A percentile compares a stretch with the other conserved stretches of the same genome.
Evolutionary conservation across 2,329 filamentous ascomycete species (phyloP).

Genomic region (Epicoccum sorghinum): DNA sequence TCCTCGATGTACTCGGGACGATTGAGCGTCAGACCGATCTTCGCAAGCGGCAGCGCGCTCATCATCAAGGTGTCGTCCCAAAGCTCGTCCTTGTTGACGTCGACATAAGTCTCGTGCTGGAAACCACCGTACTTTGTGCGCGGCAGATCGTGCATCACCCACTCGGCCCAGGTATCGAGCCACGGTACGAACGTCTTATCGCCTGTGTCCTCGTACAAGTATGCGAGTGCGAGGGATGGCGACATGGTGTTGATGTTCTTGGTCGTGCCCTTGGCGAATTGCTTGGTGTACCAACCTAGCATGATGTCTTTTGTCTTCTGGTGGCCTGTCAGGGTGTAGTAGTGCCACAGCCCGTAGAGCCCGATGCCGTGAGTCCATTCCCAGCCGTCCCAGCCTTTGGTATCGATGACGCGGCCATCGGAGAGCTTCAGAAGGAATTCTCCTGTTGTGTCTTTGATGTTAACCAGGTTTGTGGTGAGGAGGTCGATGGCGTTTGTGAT

Average conservation of each 20-base stretch:
- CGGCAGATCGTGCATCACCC: constrained; percentile 78
- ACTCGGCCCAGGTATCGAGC: constrained; percentile 82
- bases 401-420: constrained; percentile 79
- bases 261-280: constrained; percentile 74
- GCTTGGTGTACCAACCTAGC: constrained; percentile 73
- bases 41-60: constrained; percentile 80
- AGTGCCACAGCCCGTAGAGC: constrained; percentile 82
- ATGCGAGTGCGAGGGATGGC: constrained; percentile 75
- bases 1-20: constrained; percentile 77
- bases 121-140: constrained; percentile 74
- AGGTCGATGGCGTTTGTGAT: constrained; percentile 65
- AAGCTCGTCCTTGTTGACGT: constrained; percentile 73
- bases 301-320: constrained; percentile 67
- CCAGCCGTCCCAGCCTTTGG: constrained; percentile 84
- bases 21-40: constrained; percentile 74
- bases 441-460: constrained; percentile 77
- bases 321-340: constrained; percentile 74
- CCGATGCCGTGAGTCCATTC: constrained; percentile 84
- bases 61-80: constrained; percentile 92
- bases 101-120: constrained; percentile 76
- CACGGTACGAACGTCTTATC: constrained; percentile 74
- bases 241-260: constrained; percentile 90
- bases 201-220: constrained; percentile 76
- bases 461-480: constrained; percentile 75
- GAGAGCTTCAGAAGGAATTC: constrained; percentile 73